These are phyloP conservation scores for Daldinia concentrica DNA, from an alignment of 495 filamentous ascomycete species.

Conservation along the genomic window DNA sequence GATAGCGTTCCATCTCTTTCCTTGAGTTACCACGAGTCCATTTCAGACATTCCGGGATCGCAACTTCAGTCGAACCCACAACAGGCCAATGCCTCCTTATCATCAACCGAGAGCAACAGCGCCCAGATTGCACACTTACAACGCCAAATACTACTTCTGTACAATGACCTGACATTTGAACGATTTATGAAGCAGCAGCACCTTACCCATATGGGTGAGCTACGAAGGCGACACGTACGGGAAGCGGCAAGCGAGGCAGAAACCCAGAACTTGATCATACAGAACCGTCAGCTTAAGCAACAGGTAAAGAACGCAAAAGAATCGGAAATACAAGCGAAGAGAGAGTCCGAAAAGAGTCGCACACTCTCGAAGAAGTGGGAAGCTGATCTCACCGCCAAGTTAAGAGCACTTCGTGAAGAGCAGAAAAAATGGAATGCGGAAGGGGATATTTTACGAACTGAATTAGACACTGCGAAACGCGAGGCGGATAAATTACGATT, in stretches of 20 bases:
- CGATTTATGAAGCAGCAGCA: constrained; percentile 80
- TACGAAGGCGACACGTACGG: constrained; percentile 71
- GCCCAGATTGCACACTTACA: constrained; percentile 67
- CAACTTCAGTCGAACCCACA: constrained; percentile 37
- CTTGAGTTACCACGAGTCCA: constrained; percentile 54
- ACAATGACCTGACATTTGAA: constrained; percentile 81
- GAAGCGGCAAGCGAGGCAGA: constrained; percentile 77
- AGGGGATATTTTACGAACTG: constrained; percentile 59
- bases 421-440: constrained; percentile 70
- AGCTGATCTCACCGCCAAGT: constrained; percentile 66
- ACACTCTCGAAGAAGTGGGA: constrained; percentile 77
- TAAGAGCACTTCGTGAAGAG: constrained; percentile 69
- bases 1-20: constrained; percentile 61
- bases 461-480: constrained; percentile 59
- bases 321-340: constrained; percentile 67
- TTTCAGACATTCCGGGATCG: constrained; percentile 42
- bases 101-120: constrained; percentile 30
- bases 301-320: constrained; percentile 74
- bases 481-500: constrained; percentile 66
- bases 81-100: constrained; percentile 10
- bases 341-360: constrained; percentile 70
- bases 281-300: constrained; percentile 72
- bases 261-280: constrained; percentile 76
- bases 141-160: constrained; percentile 70
- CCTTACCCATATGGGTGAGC: constrained; percentile 75